Conservation (phyloP, 2,329 filamentous ascomycete species). For the Penicillium psychrosexuale region DNA sequence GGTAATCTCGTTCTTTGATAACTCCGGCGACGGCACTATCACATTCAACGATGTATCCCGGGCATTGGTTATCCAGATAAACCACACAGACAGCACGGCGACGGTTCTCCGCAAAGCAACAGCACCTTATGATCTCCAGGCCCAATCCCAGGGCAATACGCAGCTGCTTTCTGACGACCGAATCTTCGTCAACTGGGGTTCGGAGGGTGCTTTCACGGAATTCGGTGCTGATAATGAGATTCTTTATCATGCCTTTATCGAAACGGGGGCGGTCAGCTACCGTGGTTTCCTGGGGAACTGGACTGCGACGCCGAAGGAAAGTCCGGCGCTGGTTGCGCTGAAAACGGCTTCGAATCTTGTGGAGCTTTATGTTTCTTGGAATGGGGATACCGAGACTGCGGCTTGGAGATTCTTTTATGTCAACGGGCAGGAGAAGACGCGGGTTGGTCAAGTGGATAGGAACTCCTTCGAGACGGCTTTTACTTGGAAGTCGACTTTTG, state of each 20-base stretch:
- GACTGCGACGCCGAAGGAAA: constrained; percentile 24
- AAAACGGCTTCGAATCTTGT: not conserved
- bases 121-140: constrained; percentile 21
- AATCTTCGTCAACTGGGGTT: constrained; percentile 32
- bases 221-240: constrained; percentile 26
- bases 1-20: constrained; percentile 25
- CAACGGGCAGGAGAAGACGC: not conserved
- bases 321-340: not conserved
- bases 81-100: constrained; percentile 5
- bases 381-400: constrained; percentile 3
- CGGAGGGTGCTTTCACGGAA: constrained; percentile 20
- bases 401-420: constrained; percentile 6
- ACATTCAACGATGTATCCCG: not conserved
- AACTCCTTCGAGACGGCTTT: constrained; percentile 1
- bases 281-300: constrained; percentile 39
- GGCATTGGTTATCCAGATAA: constrained; percentile 26
- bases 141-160: constrained; percentile 25
- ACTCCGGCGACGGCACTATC: constrained; percentile 34
- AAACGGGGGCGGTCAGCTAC: constrained; percentile 35
- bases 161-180: constrained; percentile 29
- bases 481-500: not conserved
- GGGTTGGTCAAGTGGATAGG: not conserved
- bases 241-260: constrained; percentile 36
- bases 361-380: constrained; percentile 6
- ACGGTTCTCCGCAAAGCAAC: constrained; percentile 5